Base-by-base conservation (phyloP, 2,329 filamentous ascomycete species). In the Hypoxylon sp. region DNA sequence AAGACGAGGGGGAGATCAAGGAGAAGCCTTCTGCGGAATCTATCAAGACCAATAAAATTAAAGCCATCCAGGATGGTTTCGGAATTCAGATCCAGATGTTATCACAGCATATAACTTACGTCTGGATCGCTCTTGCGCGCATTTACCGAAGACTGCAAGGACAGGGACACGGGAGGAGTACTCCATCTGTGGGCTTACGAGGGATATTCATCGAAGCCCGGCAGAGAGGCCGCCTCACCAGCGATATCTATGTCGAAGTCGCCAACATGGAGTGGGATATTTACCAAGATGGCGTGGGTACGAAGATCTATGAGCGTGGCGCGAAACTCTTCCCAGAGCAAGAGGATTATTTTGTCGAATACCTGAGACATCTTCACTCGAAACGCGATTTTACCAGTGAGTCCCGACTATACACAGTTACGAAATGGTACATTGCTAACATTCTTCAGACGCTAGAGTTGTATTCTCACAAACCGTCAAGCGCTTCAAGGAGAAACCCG, bases 401-500 rank as follows among this genome's bases (percentile, higher is more conserved):
- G 92, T 86, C 32, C 32, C 13, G 39, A 21, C 11, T 8, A 2
- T 1, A 32, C 15, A 46, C 21, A 15, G 10, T 13, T 17, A 21
- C 42, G 6, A 15, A 27, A 15, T 19, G 51, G 77, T 65, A 13
- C 13, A 60, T 46, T 55, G 67, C 76, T 50, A 68, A 74, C 52
- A 29, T 19, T 19, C 35, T 35, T 35, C 73, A 94, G 94, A 99
- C 85, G 96, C 96, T 35, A 89, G 96, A 72, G 94, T 96, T 8
- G 94, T 98, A 1, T 99, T 99, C 75, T 96, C 98, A 79, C 98
- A 94, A 15, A 94, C 94, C 15, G 93, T 98, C 67, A 93, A 92
- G 76, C 91, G 91, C 68, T 87, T 98, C 47, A 88, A 92, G 6
- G 87, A 91, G 24, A 96, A 94, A 72, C 89, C 92, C 0, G 92